Evolutionary conservation across 1,284 basidiomycete genomes (phyloP).

Genomic region (Ganoderma lucidum): DNA sequence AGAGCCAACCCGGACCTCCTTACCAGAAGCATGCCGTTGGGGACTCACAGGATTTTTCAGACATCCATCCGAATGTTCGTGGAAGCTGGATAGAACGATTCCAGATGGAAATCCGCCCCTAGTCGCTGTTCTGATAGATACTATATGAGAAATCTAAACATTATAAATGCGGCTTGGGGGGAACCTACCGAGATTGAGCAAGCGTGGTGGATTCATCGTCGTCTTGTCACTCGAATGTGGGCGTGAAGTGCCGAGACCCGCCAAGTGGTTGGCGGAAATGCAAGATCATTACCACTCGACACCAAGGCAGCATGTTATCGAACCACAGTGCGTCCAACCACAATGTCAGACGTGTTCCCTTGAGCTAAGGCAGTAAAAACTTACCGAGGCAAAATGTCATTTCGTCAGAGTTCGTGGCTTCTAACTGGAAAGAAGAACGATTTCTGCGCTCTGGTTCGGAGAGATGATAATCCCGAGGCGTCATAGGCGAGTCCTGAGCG

Average conservation of each 20-base stretch:
- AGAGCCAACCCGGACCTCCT: not conserved
- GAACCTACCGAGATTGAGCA: not conserved
- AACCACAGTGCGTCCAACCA: not conserved
- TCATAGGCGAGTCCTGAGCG: no score
- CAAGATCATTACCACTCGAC: not conserved
- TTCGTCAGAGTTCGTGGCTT: not conserved
- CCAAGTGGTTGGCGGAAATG: not conserved
- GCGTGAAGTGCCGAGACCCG: not conserved
- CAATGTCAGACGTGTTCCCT: not conserved
- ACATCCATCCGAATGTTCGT: not conserved
- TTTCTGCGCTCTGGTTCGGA: not conserved
- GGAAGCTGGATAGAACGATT: not conserved
- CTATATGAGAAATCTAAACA: no score
- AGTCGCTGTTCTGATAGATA: not conserved
- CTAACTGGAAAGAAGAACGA: not conserved
- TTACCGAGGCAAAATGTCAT: not conserved
- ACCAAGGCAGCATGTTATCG: no score
- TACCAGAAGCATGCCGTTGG: not conserved
- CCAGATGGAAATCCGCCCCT: not conserved
- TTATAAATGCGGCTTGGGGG: not conserved
- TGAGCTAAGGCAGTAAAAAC: not conserved
- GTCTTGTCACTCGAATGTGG: not conserved
- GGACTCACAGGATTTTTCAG: not conserved
- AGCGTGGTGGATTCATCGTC: not conserved
- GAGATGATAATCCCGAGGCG: not conserved